Conservation (phyloP, 208 protist genomes). For the Porcisia deanei region DNA sequence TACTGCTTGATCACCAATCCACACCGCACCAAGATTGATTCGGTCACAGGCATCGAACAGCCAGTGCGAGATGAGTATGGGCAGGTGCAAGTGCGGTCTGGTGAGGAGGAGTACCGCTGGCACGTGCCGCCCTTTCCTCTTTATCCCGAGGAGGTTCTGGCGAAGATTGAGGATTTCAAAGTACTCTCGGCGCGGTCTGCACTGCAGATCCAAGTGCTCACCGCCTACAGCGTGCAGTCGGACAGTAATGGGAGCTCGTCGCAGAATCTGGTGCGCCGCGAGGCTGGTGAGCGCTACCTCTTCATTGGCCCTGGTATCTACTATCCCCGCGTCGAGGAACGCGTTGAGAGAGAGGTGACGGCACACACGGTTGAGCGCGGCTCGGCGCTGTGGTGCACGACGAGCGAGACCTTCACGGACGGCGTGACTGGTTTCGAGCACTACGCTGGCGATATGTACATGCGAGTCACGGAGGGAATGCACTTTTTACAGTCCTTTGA, state of each 20-base stretch:
- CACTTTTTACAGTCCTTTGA: constrained; percentile 88
- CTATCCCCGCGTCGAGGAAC: constrained; percentile 69
- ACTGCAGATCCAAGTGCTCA: constrained; percentile 51
- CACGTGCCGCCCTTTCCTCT: constrained; percentile 86
- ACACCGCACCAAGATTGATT: constrained; percentile 24
- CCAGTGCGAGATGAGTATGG: constrained; percentile 58
- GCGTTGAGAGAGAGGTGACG: constrained; percentile 38
- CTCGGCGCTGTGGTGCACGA: constrained; percentile 45
- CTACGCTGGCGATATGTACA: constrained; percentile 70
- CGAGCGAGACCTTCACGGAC: constrained; percentile 40
- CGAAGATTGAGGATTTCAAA: constrained; percentile 46
- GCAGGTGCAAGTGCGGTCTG: constrained; percentile 84
- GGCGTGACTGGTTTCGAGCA: constrained; percentile 35
- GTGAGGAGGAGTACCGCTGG: constrained; percentile 86
- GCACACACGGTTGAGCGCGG: constrained; percentile 32
- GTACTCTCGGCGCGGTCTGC: constrained; percentile 62
- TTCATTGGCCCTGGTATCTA: constrained; percentile 74
- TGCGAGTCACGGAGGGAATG: constrained; percentile 38
- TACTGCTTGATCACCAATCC: constrained; percentile 75
- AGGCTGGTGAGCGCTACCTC: constrained; percentile 53
- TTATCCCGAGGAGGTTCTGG: constrained; percentile 87
- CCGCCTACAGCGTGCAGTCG: constrained; percentile 49
- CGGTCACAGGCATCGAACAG: constrained; percentile 21
- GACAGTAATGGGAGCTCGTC: not conserved
- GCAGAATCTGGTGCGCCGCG: constrained; percentile 19